Evolutionary conservation across 2,329 filamentous ascomycete species (phyloP).

Genomic region (Microdochium paspali): DNA sequence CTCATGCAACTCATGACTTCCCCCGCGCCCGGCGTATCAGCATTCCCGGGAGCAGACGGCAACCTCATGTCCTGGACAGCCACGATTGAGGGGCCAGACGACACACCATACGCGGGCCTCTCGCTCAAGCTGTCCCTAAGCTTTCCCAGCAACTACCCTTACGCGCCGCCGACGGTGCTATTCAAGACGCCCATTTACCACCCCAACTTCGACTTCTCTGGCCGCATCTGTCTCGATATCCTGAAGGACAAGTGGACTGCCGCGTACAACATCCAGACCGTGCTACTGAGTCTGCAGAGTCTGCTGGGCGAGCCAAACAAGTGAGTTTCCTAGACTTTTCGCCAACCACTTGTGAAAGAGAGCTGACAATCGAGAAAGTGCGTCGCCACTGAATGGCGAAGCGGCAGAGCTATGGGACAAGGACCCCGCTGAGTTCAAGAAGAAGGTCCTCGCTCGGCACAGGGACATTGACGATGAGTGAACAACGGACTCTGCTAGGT

Average conservation of each 20-base stretch:
- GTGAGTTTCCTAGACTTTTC: slow-evolving; percentile 45
- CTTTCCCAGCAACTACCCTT: slow-evolving; percentile 90
- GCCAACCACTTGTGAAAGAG: slow-evolving; percentile 4
- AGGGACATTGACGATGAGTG: slow-evolving; percentile 57
- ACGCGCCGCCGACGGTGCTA: slow-evolving; percentile 79
- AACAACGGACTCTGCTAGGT: slow-evolving; percentile 4
- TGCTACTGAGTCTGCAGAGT: slow-evolving; percentile 88
- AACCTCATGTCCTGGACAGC: slow-evolving; percentile 90
- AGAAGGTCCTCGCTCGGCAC: slow-evolving; percentile 55
- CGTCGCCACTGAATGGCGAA: slow-evolving; percentile 91
- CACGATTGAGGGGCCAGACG: slow-evolving; percentile 83
- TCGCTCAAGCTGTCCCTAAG: slow-evolving; percentile 87
- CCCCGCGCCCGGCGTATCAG: slow-evolving; percentile 84
- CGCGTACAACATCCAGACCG: slow-evolving; percentile 91
- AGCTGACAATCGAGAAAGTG: slow-evolving; percentile 38
- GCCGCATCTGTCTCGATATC: slow-evolving; percentile 94
- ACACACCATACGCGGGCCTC: slow-evolving; percentile 82
- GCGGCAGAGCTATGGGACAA: slow-evolving; percentile 94
- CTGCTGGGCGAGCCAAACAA: slow-evolving; percentile 96
- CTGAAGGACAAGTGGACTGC: slow-evolving; percentile 99
- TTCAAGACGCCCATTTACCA: slow-evolving; percentile 99
- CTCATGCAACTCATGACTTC: slow-evolving; percentile 98
- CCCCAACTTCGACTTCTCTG: slow-evolving; percentile 95
- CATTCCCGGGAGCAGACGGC: slow-evolving; percentile 83
- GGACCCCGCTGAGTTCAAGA: slow-evolving; percentile 79